Evolutionary conservation across 768 basidiomycete species (phyloP), one percentile per base, ranked within the genome.

Genomic region (Suillus bovinus): DNA sequence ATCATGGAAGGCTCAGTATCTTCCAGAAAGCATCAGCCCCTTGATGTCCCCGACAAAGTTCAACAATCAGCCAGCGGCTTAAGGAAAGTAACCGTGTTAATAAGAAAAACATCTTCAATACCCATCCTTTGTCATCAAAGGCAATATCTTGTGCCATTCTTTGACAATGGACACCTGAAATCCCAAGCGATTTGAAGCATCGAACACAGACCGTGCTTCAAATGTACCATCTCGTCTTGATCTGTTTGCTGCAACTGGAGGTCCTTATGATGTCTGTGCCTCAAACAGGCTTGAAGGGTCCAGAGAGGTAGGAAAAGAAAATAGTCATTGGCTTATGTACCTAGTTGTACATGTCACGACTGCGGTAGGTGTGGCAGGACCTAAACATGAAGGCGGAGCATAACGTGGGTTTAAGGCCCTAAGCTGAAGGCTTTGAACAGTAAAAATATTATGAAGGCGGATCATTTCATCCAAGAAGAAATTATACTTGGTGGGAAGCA

Each of bases 11-110:
- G 34, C 14, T 29, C 1, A 17, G 46, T 71, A 29, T 69, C 72
- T 1, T 42, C 59, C 10, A 38, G 38, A 27, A 80, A 80, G 53
- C 78, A 78, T 34, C 31, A 66, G n/a, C 71, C 75, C 1, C 54
- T 73, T 0, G 72, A 70, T 49, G 16, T 53, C 1, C 20, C 64
- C 0, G 66, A 67, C 13, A 53, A 46, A 11, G 14, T 66, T 0
- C 69, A 66, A 1, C 47, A 52, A 0, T 58, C 59, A 24, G 54
- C 73, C 7, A 81, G 53, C 77, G 79, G 31, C 70, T 73, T 60
- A 73, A 74, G 29, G 64, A 70, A 16, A 54, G 64, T 7, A 4
- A 55, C 17, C 61, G 66, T 0, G 50, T 50, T 13, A 58, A 73
- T 58, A 72, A 72, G 49, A 76, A 77, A 62, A 72, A 71, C 50